These are phyloP conservation scores for Linum trigynum DNA, from an alignment of 345 rosid species.

Conservation along the genomic window DNA sequence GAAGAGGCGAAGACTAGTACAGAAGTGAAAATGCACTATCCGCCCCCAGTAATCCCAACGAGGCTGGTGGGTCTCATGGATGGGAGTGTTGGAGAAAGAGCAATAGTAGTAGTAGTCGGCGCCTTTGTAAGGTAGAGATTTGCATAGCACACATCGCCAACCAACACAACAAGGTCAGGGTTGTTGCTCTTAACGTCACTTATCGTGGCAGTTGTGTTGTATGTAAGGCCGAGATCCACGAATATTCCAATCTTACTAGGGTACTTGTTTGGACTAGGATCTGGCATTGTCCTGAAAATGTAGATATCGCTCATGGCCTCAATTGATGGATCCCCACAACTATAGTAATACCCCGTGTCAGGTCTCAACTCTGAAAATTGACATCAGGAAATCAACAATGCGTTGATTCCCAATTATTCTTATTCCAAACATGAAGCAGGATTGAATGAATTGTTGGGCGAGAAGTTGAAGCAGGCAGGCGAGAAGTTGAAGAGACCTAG, in stretches of 20 bases:
- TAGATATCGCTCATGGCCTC: not conserved
- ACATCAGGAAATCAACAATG: slow-evolving; percentile 54
- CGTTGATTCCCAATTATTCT: slow-evolving; percentile 29
- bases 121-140: slow-evolving; percentile 10
- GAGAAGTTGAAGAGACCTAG: no score
- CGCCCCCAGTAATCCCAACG: slow-evolving; percentile 13
- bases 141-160: slow-evolving; percentile 4
- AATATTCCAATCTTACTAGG: slow-evolving; percentile 1
- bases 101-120: slow-evolving; percentile 7
- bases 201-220: slow-evolving; percentile 4
- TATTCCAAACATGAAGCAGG: not conserved
- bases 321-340: slow-evolving; percentile 7
- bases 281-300: slow-evolving; percentile 8
- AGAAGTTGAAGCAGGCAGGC: no score
- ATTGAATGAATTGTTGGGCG: no score
- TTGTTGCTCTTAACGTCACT: slow-evolving; percentile 1
- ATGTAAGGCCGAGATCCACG: slow-evolving; percentile 8
- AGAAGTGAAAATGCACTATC: not conserved
- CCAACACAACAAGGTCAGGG: slow-evolving; percentile 6
- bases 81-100: slow-evolving; percentile 3
- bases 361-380: slow-evolving; percentile 1
- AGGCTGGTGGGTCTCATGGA: slow-evolving; percentile 10
- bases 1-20: not conserved
- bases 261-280: slow-evolving; percentile 4
- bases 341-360: slow-evolving; percentile 1